Conservation (phyloP, 441 rosid species). For the Populus hybrid region DNA sequence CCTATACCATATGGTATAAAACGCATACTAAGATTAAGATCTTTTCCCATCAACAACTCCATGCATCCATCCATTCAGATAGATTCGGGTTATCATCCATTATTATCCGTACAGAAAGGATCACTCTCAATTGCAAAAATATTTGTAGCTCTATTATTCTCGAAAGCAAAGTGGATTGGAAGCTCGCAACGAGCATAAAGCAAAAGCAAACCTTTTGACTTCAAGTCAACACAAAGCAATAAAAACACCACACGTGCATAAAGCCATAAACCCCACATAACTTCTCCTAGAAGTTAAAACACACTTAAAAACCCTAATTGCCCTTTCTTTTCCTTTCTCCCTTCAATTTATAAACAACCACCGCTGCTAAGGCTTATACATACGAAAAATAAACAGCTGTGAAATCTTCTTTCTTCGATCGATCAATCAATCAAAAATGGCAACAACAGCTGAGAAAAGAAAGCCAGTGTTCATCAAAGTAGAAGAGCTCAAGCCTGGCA, state of each 20-base stretch:
- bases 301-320: constrained; percentile 16
- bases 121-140: neutral
- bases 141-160: no score
- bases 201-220: neutral
- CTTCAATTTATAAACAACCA: neutral
- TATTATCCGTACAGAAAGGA: neutral
- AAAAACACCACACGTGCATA: neutral
- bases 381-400: no score
- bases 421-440: constrained; percentile 6
- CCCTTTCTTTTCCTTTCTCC: neutral
- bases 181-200: neutral
- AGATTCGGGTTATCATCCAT: no score
- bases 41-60: no score
- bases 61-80: no score
- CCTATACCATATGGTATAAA: no score
- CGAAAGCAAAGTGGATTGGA: neutral
- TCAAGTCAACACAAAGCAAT: neutral
- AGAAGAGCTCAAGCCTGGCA: constrained; percentile 81
- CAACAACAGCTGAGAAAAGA: constrained; percentile 51
- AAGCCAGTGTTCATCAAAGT: constrained; percentile 83
- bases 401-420: no score
- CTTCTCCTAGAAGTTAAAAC: neutral
- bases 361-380: constrained; percentile 5
- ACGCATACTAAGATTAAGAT: no score
- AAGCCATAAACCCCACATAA: neutral